Evolutionary conservation across 2,329 filamentous ascomycete genomes (phyloP).

Genomic region (Cercospora sojina): DNA sequence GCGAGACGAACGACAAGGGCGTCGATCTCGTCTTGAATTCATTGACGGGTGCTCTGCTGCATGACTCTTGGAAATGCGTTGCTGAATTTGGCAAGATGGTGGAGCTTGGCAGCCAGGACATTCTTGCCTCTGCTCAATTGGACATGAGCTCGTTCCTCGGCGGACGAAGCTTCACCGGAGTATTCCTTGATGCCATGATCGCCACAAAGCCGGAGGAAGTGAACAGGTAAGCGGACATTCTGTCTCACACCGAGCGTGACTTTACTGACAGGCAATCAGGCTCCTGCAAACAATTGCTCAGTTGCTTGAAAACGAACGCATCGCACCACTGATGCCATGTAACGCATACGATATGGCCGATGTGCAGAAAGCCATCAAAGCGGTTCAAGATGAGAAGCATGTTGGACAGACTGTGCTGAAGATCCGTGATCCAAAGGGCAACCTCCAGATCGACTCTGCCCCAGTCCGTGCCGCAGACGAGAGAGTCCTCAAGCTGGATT

Average conservation of each 20-base stretch:
- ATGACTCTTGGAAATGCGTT: background rate
- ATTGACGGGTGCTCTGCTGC: background rate
- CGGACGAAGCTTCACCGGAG: background rate
- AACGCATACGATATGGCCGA: background rate
- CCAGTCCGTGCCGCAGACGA: background rate
- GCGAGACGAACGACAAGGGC: background rate
- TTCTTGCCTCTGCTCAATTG: background rate
- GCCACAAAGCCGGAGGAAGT: background rate
- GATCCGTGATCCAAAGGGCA: background rate
- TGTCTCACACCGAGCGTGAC: background rate
- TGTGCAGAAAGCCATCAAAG: background rate
- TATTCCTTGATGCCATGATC: background rate
- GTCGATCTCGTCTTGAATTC: background rate
- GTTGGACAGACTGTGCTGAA: background rate
- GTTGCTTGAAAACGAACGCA: background rate
- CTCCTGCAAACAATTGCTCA: background rate
- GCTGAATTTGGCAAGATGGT: background rate
- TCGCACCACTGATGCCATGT: background rate
- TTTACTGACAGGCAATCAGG: background rate
- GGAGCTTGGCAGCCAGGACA: background rate
- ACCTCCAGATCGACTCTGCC: background rate
- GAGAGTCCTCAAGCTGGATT: background rate
- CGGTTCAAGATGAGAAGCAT: background rate
- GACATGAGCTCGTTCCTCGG: background rate
- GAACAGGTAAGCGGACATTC: background rate